Percentiles rank a stretch among this genome's conserved stretches.
These are phyloP conservation scores for Ramalina peruviana DNA, from an alignment of 495 filamentous ascomycete genomes.

Conservation along the genomic window DNA sequence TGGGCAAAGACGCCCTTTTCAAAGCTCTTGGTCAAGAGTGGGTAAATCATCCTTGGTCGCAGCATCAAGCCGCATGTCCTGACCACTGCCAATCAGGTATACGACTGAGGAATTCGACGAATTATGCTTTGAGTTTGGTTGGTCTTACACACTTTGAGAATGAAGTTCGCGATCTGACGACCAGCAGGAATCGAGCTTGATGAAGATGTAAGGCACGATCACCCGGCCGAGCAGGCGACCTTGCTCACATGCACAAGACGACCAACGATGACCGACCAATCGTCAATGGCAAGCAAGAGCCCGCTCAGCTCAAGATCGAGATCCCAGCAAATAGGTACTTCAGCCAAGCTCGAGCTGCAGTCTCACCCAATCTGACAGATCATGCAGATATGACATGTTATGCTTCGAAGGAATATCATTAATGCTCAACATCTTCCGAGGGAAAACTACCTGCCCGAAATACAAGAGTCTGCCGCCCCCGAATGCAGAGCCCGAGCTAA, in stretches of 20 bases:
- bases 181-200: slow-evolving; percentile 75
- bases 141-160: slow-evolving; percentile 13
- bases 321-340: slow-evolving; percentile 80
- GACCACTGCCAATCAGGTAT: slow-evolving; percentile 38
- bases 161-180: slow-evolving; percentile 21
- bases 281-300: slow-evolving; percentile 66
- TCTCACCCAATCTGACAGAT: neutral
- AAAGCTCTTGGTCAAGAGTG: slow-evolving; percentile 81
- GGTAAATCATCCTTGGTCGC: slow-evolving; percentile 22
- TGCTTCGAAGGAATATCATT: slow-evolving; percentile 96
- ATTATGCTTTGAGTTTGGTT: slow-evolving; percentile 95
- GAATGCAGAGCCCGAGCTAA: slow-evolving; percentile 58
- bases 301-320: slow-evolving; percentile 92
- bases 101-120: slow-evolving; percentile 92
- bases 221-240: neutral
- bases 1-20: slow-evolving; percentile 91
- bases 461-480: slow-evolving; percentile 59
- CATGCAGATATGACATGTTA: slow-evolving; percentile 80
- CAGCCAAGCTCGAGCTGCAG: slow-evolving; percentile 14
- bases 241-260: slow-evolving; percentile 32
- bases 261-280: slow-evolving; percentile 58
- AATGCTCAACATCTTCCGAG: slow-evolving; percentile 90
- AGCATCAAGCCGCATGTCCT: neutral
- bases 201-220: slow-evolving; percentile 51
- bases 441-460: slow-evolving; percentile 56